Conservation (phyloP, 225 moss, liverwort and hornwort species). For the Climacium dendroides region DNA sequence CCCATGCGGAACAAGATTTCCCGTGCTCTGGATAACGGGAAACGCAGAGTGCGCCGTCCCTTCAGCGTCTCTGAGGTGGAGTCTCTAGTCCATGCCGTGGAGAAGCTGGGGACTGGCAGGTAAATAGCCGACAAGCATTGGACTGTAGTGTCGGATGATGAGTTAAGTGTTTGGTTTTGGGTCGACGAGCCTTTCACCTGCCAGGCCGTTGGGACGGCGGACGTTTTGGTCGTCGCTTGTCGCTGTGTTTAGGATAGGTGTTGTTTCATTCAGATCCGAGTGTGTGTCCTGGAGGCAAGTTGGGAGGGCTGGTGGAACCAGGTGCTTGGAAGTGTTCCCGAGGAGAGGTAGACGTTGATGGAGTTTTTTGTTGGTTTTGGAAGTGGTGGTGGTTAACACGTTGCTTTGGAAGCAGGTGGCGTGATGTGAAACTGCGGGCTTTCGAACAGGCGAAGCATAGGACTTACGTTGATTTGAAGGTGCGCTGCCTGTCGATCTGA, state of each 20-base stretch:
- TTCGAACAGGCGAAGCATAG: conserved; percentile 98
- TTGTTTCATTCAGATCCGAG: neutral
- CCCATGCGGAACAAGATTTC: conserved; percentile 42
- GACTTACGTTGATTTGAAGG: conserved; percentile 97
- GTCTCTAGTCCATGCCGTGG: conserved; percentile 91
- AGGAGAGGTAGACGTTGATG: neutral
- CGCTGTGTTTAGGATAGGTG: neutral
- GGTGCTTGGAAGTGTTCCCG: neutral
- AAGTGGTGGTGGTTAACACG: neutral
- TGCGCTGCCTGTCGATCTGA: neutral
- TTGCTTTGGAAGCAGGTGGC: conserved; percentile 57
- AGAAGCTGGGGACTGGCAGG: conserved; percentile 99
- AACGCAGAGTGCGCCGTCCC: conserved; percentile 76
- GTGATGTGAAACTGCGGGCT: conserved; percentile 91
- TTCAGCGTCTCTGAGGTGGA: conserved; percentile 95
- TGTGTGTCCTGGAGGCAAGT: neutral
- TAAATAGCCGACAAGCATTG: neutral
- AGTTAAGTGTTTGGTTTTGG: neutral
- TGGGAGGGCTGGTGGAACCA: neutral
- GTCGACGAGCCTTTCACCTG: neutral
- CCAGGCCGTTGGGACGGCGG: neutral
- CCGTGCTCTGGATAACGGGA: conserved; percentile 49
- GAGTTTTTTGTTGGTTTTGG: neutral
- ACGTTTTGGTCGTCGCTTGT: neutral
- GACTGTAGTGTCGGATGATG: neutral